Evolutionary conservation across 306 rosid genomes (phyloP).

Genomic region (Senna siamea): DNA sequence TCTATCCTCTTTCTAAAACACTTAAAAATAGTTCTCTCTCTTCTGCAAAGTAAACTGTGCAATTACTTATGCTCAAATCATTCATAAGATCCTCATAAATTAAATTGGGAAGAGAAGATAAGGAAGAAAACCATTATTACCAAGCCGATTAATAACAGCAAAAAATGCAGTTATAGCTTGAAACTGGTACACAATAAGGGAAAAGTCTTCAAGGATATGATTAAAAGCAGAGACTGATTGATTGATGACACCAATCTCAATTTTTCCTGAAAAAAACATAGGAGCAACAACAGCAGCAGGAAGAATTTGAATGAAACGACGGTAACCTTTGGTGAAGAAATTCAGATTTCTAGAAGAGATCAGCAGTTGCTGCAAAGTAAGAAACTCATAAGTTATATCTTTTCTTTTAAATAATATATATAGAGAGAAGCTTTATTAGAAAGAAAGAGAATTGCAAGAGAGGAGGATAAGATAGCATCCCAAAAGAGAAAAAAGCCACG

Average conservation of each 20-base stretch:
- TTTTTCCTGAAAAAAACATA: slow-evolving; percentile 89
- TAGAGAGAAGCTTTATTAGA: no score
- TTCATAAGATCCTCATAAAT: slow-evolving; percentile 14
- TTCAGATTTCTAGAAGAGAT: slow-evolving; percentile 93
- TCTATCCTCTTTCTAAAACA: no score
- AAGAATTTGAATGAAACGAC: slow-evolving; percentile 88
- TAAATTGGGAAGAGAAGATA: slow-evolving; percentile 19
- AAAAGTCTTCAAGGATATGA: slow-evolving; percentile 90
- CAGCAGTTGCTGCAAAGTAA: slow-evolving; percentile 68
- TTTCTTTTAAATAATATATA: no score
- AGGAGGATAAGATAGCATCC: no score
- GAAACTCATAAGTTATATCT: slow-evolving; percentile 9
- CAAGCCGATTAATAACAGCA: slow-evolving; percentile 93
- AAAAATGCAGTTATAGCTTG: slow-evolving; percentile 95
- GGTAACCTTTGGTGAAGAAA: slow-evolving; percentile 91
- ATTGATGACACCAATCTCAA: slow-evolving; percentile 95
- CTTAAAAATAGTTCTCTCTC: slow-evolving; percentile 7
- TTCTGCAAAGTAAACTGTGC: slow-evolving; percentile 22
- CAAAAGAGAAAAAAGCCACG: no score
- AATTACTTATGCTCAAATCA: slow-evolving; percentile 24
- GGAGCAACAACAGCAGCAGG: slow-evolving; percentile 99
- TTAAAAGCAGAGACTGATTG: slow-evolving; percentile 96
- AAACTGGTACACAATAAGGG: slow-evolving; percentile 89
- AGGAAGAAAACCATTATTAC: slow-evolving; percentile 38
- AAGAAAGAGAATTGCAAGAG: no score